Evolutionary conservation across 2,329 filamentous ascomycete genomes (phyloP).

Genomic region (Pestalotiopsis sp.): DNA sequence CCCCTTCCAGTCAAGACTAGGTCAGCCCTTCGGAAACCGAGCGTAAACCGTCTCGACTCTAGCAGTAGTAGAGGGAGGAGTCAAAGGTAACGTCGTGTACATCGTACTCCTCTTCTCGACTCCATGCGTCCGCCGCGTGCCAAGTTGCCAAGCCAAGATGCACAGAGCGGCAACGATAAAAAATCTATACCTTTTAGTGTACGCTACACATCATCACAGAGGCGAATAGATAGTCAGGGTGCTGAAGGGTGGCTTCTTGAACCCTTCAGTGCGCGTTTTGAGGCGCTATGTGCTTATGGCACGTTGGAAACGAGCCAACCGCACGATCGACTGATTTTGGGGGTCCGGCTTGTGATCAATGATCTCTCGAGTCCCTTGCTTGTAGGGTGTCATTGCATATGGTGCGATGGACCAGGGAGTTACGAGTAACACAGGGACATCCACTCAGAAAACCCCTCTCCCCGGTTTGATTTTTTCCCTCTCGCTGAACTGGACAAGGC

Average conservation of each 20-base stretch:
- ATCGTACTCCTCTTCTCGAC: not conserved
- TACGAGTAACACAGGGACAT: not conserved
- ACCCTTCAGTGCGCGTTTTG: not conserved
- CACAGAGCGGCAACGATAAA: too few species aligned
- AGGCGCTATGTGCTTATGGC: not conserved
- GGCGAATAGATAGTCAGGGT: too few species aligned
- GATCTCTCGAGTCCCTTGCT: not conserved
- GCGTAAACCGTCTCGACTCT: not conserved
- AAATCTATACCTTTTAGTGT: too few species aligned
- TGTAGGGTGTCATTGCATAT: not conserved
- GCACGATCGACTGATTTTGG: not conserved
- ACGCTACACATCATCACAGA: too few species aligned
- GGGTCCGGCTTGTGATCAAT: not conserved
- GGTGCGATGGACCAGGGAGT: not conserved
- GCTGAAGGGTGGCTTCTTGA: too few species aligned
- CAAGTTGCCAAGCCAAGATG: not conserved
- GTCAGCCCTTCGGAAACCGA: constrained; percentile 7
- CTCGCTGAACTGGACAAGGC: not conserved
- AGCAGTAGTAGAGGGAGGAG: not conserved
- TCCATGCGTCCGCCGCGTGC: not conserved
- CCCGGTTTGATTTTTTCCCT: not conserved
- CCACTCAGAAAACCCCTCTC: not conserved
- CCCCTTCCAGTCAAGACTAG: not conserved
- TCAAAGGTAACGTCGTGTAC: not conserved
- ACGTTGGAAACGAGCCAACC: not conserved